These are phyloP conservation scores for Trichomonascus vanleenenianus DNA, from an alignment of 805 yeast species.

Conservation along the genomic window DNA sequence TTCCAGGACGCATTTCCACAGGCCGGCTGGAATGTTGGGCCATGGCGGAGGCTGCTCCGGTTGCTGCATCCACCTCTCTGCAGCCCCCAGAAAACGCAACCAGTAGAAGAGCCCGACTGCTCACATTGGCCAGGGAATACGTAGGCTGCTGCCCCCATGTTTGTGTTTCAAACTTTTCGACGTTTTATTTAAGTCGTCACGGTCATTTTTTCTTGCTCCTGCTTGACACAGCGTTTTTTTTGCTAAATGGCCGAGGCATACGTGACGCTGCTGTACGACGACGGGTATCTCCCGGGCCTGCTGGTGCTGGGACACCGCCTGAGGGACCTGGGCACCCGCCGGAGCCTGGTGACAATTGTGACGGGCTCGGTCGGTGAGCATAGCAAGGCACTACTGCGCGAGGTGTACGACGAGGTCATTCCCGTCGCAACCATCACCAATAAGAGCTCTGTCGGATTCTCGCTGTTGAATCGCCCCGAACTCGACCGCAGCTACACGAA, in stretches of 20 bases:
- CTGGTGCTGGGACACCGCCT: conserved; percentile 39
- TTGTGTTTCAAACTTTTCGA: neutral
- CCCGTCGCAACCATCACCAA: conserved; percentile 23
- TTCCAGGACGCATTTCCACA: too few relatives aligned
- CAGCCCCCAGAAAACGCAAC: neutral
- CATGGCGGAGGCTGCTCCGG: too few relatives aligned
- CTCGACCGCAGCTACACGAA: conserved; percentile 44
- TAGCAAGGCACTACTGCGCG: conserved; percentile 14
- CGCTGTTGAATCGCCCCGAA: conserved; percentile 41
- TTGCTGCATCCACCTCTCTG: too few relatives aligned
- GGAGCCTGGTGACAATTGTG: conserved; percentile 23
- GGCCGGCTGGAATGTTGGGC: neutral
- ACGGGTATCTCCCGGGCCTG: conserved; percentile 42
- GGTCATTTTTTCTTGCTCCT: neutral
- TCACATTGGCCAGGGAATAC: neutral
- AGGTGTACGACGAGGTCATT: conserved; percentile 24
- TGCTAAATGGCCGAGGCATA: conserved; percentile 25
- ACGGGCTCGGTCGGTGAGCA: conserved; percentile 17
- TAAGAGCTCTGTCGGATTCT: conserved; percentile 22
- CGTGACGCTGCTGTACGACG: conserved; percentile 39
- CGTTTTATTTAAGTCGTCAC: neutral
- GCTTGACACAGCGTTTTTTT: neutral
- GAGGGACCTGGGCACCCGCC: conserved; percentile 18
- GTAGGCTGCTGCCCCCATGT: neutral
- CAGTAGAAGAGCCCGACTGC: neutral